Percentiles rank a stretch among this genome's conserved stretches.
phyloP scores from a whole-genome alignment of 139 green algal species.

The Picocystis salinarum region DNA sequence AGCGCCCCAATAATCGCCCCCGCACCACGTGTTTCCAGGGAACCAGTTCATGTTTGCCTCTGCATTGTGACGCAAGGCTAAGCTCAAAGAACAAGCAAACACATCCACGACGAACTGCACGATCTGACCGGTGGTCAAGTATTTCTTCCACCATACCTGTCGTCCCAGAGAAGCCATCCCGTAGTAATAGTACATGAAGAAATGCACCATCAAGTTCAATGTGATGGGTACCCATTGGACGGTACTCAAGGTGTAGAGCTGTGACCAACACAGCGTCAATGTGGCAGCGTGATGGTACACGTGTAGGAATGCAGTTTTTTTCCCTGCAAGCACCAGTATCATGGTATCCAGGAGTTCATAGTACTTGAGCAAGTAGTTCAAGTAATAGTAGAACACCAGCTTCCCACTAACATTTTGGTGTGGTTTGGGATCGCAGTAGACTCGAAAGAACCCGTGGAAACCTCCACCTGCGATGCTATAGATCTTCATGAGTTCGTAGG shows the following conservation, averaged over 20 bases:
- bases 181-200: slow-evolving; percentile 6
- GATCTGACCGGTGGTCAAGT: slow-evolving; percentile 1
- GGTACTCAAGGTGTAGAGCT: neutral
- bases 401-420: too few relatives aligned
- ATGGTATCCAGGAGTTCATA: slow-evolving; percentile 1
- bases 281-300: slow-evolving; percentile 4
- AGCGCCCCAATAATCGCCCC: too few relatives aligned
- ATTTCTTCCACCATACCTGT: slow-evolving; percentile 1
- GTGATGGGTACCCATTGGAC: neutral
- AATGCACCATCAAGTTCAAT: slow-evolving; percentile 1
- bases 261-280: neutral
- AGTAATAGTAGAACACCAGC: too few relatives aligned
- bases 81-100: neutral
- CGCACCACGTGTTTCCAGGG: too few relatives aligned
- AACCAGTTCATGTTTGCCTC: too few relatives aligned
- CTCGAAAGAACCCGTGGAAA: too few relatives aligned
- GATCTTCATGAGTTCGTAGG: too few relatives aligned
- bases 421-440: too few relatives aligned
- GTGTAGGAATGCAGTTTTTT: neutral
- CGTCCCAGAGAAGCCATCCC: neutral
- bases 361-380: neutral
- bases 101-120: slow-evolving; percentile 3
- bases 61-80: too few relatives aligned
- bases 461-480: too few relatives aligned
- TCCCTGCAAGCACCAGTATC: neutral